phyloP scores from a whole-genome alignment of 2,329 filamentous ascomycete genomes.

The Beauveria australis region DNA sequence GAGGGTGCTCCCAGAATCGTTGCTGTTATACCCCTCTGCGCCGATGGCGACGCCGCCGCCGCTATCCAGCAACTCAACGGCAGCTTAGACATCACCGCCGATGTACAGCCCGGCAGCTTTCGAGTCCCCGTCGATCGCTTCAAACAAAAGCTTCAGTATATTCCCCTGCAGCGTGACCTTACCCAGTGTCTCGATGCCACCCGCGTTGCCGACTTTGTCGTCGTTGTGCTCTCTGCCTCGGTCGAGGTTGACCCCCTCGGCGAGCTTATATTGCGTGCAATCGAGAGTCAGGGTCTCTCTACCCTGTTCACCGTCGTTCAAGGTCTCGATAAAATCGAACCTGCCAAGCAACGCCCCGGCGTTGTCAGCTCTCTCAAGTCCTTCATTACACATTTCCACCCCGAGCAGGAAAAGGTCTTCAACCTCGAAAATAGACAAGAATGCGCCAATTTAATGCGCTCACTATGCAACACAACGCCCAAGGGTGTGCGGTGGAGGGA shows the following conservation, averaged over 20 bases:
- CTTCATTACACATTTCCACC: constrained; percentile 91
- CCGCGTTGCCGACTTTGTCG: constrained; percentile 80
- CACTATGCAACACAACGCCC: constrained; percentile 82
- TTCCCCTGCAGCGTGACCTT: constrained; percentile 66
- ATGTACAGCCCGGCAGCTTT: constrained; percentile 50
- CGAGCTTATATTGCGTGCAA: constrained; percentile 74
- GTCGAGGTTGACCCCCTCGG: constrained; percentile 79
- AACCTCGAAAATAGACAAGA: constrained; percentile 84
- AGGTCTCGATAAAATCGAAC: constrained; percentile 67
- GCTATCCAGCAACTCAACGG: constrained; percentile 65
- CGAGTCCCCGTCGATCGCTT: constrained; percentile 77
- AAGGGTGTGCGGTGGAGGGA: constrained; percentile 96
- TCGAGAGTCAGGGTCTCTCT: constrained; percentile 91
- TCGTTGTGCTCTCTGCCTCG: constrained; percentile 74
- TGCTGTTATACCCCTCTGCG: constrained; percentile 76
- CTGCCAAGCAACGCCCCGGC: constrained; percentile 68
- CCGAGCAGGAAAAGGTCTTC: constrained; percentile 82
- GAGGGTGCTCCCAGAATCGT: constrained; percentile 84
- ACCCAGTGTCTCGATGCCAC: constrained; percentile 76
- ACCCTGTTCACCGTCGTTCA: constrained; percentile 84
- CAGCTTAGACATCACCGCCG: constrained; percentile 69
- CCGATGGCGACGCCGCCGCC: constrained; percentile 57
- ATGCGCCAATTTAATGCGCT: constrained; percentile 81
- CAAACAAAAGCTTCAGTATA: constrained; percentile 87
- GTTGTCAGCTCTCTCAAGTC: constrained; percentile 79